phyloP scores from a whole-genome alignment of 2,329 filamentous ascomycete genomes.

The Cercospora zeina region DNA sequence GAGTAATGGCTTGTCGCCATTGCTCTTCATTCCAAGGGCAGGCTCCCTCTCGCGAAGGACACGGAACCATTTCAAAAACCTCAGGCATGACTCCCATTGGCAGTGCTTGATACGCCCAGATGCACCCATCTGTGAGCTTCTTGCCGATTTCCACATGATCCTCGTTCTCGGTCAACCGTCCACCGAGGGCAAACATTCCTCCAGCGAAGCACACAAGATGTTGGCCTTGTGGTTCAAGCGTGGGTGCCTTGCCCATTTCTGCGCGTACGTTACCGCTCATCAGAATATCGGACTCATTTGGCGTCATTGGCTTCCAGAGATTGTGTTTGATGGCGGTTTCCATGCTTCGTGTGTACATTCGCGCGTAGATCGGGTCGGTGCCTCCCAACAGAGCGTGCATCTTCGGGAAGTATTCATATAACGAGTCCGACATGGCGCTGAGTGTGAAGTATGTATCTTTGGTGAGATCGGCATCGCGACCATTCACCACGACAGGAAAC shows the following conservation, averaged over 20 bases:
- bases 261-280: constrained; percentile 48
- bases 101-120: constrained; percentile 62
- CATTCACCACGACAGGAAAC: constrained; percentile 52
- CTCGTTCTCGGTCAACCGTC: constrained; percentile 56
- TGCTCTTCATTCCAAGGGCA: constrained; percentile 58
- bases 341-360: constrained; percentile 58
- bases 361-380: constrained; percentile 48
- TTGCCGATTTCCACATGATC: constrained; percentile 57
- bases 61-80: constrained; percentile 55
- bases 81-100: constrained; percentile 64
- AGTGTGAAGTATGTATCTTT: constrained; percentile 43
- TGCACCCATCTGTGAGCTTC: constrained; percentile 60
- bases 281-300: constrained; percentile 50
- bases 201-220: constrained; percentile 63
- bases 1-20: constrained; percentile 47
- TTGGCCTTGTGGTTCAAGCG: constrained; percentile 54
- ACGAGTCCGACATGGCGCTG: constrained; percentile 41
- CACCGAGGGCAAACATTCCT: constrained; percentile 63
- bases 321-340: constrained; percentile 48
- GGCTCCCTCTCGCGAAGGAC: constrained; percentile 41
- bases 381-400: constrained; percentile 52
- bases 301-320: constrained; percentile 53
- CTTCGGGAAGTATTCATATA: constrained; percentile 51
- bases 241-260: constrained; percentile 29
- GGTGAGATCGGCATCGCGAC: constrained; percentile 45